Base-by-base conservation (phyloP, 2,329 filamentous ascomycete species). In the Acephala macrosclerotiorum region DNA sequence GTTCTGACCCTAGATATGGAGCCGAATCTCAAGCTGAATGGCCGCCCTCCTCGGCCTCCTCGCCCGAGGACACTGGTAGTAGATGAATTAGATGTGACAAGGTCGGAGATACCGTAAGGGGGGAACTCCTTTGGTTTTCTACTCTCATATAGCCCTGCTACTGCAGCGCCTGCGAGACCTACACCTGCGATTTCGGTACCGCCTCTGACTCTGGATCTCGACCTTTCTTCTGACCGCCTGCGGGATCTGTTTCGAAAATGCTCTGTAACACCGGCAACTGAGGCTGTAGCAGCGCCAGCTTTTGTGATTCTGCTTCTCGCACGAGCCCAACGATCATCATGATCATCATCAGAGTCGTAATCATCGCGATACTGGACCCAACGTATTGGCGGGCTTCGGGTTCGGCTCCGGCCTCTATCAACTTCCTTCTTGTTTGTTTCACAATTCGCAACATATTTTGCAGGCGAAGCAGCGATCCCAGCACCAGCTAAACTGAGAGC, bases 401-500 rank as follows among this genome's bases (percentile, higher is more conserved):
- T 82, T 36, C 84, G 82, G 71, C 83, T 84, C 22, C 76, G 72
- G 9, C 88, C 88, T 58, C 88, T 84, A 29, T 73, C 79, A 12
- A 81, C 76, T 71, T 89, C 87, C 68, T 89, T 87, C 72, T 84
- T 86, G 55, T 89, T 85, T 51, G 84, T 76, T 73, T 87, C 88
- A 76, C 82, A 85, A 70, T 84, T 83, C 68, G 89, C 84, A 74
- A 86, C 85, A 72, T 89, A 89, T 74, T 89, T 89, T 68, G 87
- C 83, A n/a, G 87, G 87, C 3, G 87, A 87, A 25, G 88, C 85
- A 9, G 87, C 88, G 26, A 90, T 80, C 16, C 87, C 87, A 25
- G 88, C 87, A 11, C 87, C 87, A 11, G 88, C 88, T 49, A 89
- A 81, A 35, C 87, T 87, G 25, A 90, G 79, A 25, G 87, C 87